Evolutionary conservation across 2,329 filamentous ascomycete genomes (phyloP).

Genomic region (Alternaria gaisen): DNA sequence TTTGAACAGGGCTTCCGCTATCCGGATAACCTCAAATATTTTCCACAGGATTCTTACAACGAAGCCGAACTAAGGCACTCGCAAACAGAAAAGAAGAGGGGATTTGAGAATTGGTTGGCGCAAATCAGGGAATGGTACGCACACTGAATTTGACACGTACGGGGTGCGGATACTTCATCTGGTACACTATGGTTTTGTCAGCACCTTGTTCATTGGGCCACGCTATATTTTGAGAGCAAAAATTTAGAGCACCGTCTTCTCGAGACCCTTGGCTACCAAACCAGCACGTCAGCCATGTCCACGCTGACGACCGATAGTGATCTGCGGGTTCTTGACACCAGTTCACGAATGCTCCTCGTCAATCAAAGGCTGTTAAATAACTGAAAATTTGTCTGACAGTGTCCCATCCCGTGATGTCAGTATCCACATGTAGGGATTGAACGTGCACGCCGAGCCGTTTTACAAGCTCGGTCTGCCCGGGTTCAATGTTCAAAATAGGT

Average conservation of each 20-base stretch:
- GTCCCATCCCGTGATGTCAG: neutral
- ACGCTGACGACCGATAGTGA: no score
- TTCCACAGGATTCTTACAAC: neutral
- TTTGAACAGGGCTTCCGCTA: no score
- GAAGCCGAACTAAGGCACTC: neutral
- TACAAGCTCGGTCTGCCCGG: neutral
- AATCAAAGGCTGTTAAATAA: no score
- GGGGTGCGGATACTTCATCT: neutral
- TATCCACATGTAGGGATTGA: neutral
- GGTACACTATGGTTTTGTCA: neutral
- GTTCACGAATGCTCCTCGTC: no score
- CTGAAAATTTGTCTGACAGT: neutral
- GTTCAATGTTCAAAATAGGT: neutral
- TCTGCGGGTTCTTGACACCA: no score
- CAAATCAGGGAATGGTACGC: neutral
- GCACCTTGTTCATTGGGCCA: rapidly evolving
- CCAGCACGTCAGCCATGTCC: no score
- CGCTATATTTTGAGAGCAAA: neutral
- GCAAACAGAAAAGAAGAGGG: neutral
- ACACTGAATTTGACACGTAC: neutral
- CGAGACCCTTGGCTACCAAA: no score
- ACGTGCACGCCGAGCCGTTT: neutral
- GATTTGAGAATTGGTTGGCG: neutral
- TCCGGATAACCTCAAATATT: neutral
- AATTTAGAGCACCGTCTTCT: no score